Evolutionary conservation across 1,284 basidiomycete species (phyloP), one percentile per base, ranked within the genome.

Genomic region (Trichosporon coremiiforme): DNA sequence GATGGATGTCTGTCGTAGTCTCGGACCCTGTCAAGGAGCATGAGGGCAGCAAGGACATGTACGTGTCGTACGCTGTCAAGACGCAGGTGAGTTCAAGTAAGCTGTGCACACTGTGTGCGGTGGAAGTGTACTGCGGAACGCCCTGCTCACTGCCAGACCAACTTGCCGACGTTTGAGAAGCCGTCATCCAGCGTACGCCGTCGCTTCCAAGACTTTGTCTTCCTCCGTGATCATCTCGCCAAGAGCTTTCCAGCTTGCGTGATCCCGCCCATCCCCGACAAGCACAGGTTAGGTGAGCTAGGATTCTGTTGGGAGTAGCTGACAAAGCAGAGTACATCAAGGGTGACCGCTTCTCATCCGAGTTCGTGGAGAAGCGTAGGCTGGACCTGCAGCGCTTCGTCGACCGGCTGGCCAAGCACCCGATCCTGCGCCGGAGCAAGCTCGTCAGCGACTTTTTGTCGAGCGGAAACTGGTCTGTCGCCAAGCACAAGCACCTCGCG

Each of bases 391-490:
- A 98, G 80, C 91, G 93, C 64, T 99, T 98, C 84, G 85, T 98
- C 38, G 90, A 96, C 81, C 90, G 96, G 50, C 85, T 99, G 72
- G 88, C 92, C 57, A 88, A 94, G 45, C 97, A 99, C 83, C 95
- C 97, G 10, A 97, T 92, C 0, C 85, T 99, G n/a, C 94, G 97
- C 80, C 87, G 96, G 55, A 93, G 92, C 71, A 91, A 91, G 17
- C 88, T 98, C 20, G 87, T 97, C 22, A 89, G 92, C 25, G 92
- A 92, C 64, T 99, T 99, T 84, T 90, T 99, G 68, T 93, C 95
- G 80, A 97, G 94, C 12, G 91, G 91, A 50, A 95, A 99, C 93
- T 99, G 96, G 96, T 91, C 93, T 78, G 94, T 97, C n/a, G 89
- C 91, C 76, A 97, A 95, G 91, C 94, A 97, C 82, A 91, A 93